A percentile compares a stretch with the other conserved stretches of the same genome.
Evolutionary conservation across 805 yeast genomes (phyloP).

Genomic region (Yarrowia porcina): DNA sequence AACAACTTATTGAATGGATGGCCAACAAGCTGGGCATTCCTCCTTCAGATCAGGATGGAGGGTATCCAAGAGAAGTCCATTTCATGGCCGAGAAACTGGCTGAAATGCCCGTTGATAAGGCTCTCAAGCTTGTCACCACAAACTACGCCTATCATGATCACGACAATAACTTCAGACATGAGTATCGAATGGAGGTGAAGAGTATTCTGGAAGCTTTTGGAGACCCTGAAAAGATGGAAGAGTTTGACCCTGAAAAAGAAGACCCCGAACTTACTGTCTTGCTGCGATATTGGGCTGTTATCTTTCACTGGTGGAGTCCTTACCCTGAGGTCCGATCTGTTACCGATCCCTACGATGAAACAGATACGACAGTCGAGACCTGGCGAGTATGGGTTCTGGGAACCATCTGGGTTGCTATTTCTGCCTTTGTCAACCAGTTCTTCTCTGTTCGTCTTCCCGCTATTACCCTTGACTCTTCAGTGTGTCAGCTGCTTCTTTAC

Average conservation of each 20-base stretch:
- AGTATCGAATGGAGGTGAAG: conserved; percentile 34
- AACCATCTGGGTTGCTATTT: conserved; percentile 47
- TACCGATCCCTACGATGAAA: too few species aligned
- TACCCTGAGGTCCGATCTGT: too few species aligned
- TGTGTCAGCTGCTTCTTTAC: conserved; percentile 46
- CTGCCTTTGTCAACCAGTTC: conserved; percentile 54
- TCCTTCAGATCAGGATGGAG: not conserved
- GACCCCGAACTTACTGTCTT: not conserved
- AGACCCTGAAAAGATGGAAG: too few species aligned
- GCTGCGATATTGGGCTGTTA: conserved; percentile 12
- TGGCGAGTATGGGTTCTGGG: conserved; percentile 41
- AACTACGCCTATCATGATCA: conserved; percentile 45
- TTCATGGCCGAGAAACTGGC: conserved; percentile 46
- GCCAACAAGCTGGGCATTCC: not conserved
- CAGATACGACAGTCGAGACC: too few species aligned
- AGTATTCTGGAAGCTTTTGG: not conserved
- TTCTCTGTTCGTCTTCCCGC: conserved; percentile 55
- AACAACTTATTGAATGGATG: not conserved
- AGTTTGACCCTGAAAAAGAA: not conserved
- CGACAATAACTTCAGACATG: conserved; percentile 48
- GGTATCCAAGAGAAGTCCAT: conserved; percentile 30
- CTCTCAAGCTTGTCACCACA: conserved; percentile 42
- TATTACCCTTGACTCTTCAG: conserved; percentile 45
- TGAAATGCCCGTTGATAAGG: conserved; percentile 40
- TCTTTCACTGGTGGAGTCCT: too few species aligned